Conservation (phyloP, 139 green algal genomes). For the Chlorella vulgaris region DNA sequence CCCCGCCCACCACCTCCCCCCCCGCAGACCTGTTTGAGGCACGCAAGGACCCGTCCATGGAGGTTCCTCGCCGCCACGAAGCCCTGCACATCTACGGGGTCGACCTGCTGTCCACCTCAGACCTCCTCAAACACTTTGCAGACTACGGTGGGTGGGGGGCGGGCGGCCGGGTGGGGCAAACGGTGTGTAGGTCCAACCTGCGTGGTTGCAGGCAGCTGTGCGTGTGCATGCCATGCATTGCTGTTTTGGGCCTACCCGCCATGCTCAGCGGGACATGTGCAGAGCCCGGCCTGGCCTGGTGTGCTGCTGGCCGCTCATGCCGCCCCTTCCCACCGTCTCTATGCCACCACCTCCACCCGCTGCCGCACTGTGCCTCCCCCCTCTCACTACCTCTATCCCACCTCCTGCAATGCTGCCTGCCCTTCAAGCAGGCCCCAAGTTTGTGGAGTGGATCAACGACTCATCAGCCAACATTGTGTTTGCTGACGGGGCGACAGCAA, state of each 20-base stretch:
- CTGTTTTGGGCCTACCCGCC: too few species aligned
- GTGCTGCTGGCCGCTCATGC: not conserved
- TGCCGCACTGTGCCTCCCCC: not conserved
- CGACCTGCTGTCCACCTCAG: conserved; percentile 79
- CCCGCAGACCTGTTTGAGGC: conserved; percentile 30
- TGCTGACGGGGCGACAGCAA: conserved; percentile 56
- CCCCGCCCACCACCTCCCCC: not conserved
- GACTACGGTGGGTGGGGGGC: conserved; percentile 36
- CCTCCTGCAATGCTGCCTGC: not conserved
- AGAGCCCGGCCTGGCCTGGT: too few species aligned
- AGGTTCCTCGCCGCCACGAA: conserved; percentile 45
- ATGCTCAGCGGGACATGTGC: too few species aligned
- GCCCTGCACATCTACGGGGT: conserved; percentile 87
- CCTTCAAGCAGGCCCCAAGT: conserved; percentile 57
- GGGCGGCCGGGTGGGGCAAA: not conserved
- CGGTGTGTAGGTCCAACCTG: too few species aligned
- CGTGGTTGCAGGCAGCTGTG: too few species aligned
- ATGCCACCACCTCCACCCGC: not conserved
- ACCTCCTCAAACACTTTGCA: conserved; percentile 47
- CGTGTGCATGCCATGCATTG: too few species aligned
- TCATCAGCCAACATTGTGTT: conserved; percentile 83
- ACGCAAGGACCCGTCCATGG: not conserved
- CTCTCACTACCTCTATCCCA: not conserved
- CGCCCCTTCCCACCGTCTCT: not conserved
- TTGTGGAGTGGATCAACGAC: conserved; percentile 92